Base-by-base conservation (phyloP, 2,329 filamentous ascomycete species). In the Fusarium devonianum region DNA sequence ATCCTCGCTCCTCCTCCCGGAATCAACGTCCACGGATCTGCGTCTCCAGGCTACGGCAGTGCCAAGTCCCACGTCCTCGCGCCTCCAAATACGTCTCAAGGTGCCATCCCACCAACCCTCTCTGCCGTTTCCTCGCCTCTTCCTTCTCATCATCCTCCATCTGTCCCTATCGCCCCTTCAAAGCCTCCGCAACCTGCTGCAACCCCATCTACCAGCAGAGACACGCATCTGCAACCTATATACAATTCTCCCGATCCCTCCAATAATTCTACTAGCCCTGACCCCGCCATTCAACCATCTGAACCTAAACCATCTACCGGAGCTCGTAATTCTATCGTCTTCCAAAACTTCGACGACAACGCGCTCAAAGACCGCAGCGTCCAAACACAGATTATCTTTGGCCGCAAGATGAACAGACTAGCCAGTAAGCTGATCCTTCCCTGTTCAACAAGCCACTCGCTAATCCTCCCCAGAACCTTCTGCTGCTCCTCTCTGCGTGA, bases 401-500 rank as follows among this genome's bases (percentile, higher is more conserved):
- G 79, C 34, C 74, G 79, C 48, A 82, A 82, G 61, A 84, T 85
- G 80, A 77, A 64, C 60, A 82, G 76, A 56, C 76, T 84, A 29
- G 70, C 75, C 17, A 84, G 80, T 83, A 72, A 67, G 79, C 71
- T 12, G 5, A 17, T 13, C 16, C 17, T 9, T 4, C 23, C 12
- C 17, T n/a, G 17, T 23, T 10, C 8, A 12, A 14, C 4, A 19
- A 8, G 44, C 38, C 16, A 12, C 23, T 13, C 9, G 38, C 37
- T 62, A 37, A 54, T 41, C 11, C 7, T 30, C 9, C n/a, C 13
- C 36, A 83, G 80, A 83, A 65, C 81, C 79, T 13, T 67, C 78
- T 3, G 74, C 79, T 11, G 67, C 71, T 1, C 74, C 81, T 12
- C 76, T 87, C 22, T 99, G 94, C 70, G 87, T 86, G 37, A 92